Conservation (phyloP, 768 basidiomycete genomes). For the Hypsizygus marmoreus region DNA sequence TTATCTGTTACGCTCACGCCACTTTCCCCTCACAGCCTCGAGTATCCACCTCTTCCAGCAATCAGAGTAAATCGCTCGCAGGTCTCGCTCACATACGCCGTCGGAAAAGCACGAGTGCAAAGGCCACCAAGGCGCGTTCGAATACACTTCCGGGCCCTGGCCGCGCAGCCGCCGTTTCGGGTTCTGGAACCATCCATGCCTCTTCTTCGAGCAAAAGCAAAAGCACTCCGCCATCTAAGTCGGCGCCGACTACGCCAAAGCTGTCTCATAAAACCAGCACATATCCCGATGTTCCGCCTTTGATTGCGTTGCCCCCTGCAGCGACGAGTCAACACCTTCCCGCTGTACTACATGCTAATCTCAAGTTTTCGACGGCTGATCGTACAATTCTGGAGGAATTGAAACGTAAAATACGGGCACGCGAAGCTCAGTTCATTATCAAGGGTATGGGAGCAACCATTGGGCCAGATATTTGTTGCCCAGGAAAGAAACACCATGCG, state of each 20-base stretch:
- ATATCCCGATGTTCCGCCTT: constrained; percentile 8
- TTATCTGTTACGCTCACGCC: constrained; percentile 9
- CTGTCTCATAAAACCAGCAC: constrained; percentile 10
- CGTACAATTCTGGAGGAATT: constrained; percentile 61
- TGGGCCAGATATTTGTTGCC: constrained; percentile 27
- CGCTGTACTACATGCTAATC: constrained; percentile 16
- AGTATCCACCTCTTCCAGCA: constrained; percentile 27
- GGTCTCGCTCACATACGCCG: constrained; percentile 30
- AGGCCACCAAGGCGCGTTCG: constrained; percentile 22
- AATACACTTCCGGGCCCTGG: constrained; percentile 19
- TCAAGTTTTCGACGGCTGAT: constrained; percentile 61
- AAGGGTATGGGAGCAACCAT: constrained; percentile 43
- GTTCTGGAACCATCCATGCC: neutral
- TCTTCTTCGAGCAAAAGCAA: neutral
- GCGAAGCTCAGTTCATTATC: constrained; percentile 56
- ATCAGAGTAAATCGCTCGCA: constrained; percentile 22
- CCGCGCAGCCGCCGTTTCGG: constrained; percentile 8
- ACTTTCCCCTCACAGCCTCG: constrained; percentile 24
- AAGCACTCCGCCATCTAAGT: constrained; percentile 4
- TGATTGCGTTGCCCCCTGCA: constrained; percentile 6
- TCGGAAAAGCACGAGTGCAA: constrained; percentile 36
- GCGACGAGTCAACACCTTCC: constrained; percentile 8
- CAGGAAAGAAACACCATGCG: constrained; percentile 59
- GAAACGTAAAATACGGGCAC: constrained; percentile 50
- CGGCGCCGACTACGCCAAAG: constrained; percentile 16